These are phyloP conservation scores for Botrytis tulipae DNA, from an alignment of 2,329 filamentous ascomycete genomes.

Conservation along the genomic window DNA sequence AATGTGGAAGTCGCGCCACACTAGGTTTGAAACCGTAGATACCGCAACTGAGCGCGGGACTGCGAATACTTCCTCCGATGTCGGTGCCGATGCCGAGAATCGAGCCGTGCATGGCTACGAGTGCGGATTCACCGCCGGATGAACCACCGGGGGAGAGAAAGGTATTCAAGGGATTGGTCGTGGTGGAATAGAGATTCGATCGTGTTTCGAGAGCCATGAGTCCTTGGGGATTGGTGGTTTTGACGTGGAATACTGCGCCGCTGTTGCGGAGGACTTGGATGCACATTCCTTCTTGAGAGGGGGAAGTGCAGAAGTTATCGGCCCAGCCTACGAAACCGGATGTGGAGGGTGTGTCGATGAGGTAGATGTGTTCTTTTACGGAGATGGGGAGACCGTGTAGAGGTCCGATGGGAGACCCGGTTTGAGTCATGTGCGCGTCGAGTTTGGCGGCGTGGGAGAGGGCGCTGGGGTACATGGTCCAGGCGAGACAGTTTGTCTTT, in stretches of 20 bases:
- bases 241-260: slow-evolving; percentile 51
- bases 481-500: slow-evolving; percentile 43
- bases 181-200: slow-evolving; percentile 43
- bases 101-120: slow-evolving; percentile 50
- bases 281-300: slow-evolving; percentile 47
- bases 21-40: slow-evolving; percentile 43
- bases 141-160: slow-evolving; percentile 58
- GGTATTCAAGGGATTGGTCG: slow-evolving; percentile 56
- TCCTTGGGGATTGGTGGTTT: slow-evolving; percentile 54
- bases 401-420: slow-evolving; percentile 51
- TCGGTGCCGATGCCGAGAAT: slow-evolving; percentile 48
- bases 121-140: slow-evolving; percentile 59
- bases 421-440: slow-evolving; percentile 44
- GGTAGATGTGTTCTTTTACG: slow-evolving; percentile 55
- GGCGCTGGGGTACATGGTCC: slow-evolving; percentile 50
- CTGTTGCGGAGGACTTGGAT: slow-evolving; percentile 46
- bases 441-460: slow-evolving; percentile 45
- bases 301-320: slow-evolving; percentile 39
- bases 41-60: slow-evolving; percentile 46
- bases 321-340: slow-evolving; percentile 48
- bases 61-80: slow-evolving; percentile 24
- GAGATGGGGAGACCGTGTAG: slow-evolving; percentile 60
- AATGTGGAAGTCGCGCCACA: slow-evolving; percentile 26
- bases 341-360: slow-evolving; percentile 39
- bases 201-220: slow-evolving; percentile 46